A percentile compares a stretch with the other conserved stretches of the same genome.
Conservation (phyloP, 2,329 filamentous ascomycete genomes). For the Arachnomyces sp. region DNA sequence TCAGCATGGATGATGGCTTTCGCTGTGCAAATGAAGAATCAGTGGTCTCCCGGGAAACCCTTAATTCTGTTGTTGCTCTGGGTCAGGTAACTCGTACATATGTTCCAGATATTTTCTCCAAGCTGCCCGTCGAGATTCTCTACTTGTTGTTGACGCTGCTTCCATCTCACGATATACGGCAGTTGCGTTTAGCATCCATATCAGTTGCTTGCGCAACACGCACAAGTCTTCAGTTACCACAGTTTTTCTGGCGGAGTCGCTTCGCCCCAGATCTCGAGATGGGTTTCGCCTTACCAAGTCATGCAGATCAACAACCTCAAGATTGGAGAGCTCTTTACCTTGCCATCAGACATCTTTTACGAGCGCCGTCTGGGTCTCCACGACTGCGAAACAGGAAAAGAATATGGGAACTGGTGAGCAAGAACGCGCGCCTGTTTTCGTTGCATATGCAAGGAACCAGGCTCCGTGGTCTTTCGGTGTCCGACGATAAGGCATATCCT, state of each 20-base stretch:
- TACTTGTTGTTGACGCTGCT: constrained; percentile 2
- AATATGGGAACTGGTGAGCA: constrained; percentile 1
- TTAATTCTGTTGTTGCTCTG: not conserved
- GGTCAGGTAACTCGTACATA: no score
- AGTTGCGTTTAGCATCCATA: constrained; percentile 3
- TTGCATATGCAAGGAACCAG: not conserved
- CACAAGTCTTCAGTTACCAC: not conserved
- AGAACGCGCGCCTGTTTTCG: not conserved
- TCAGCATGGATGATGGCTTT: not conserved
- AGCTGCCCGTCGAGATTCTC: constrained; percentile 4
- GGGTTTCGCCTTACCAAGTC: constrained; percentile 1
- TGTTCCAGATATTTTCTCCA: not conserved
- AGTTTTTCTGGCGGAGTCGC: constrained; percentile 2
- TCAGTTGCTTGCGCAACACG: not conserved
- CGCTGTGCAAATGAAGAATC: not conserved
- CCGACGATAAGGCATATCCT: not conserved
- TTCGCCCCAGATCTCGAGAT: constrained; percentile 2
- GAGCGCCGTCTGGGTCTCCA: not conserved
- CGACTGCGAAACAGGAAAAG: constrained; percentile 2
- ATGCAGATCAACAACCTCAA: not conserved
- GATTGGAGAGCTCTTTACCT: constrained; percentile 2
- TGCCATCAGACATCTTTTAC: not conserved
- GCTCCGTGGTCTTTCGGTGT: not conserved
- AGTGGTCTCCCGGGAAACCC: not conserved
- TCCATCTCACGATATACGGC: not conserved